Base-by-base conservation (phyloP, 169 alveolate genomes). In the Plasmodium cynomolgi region DNA sequence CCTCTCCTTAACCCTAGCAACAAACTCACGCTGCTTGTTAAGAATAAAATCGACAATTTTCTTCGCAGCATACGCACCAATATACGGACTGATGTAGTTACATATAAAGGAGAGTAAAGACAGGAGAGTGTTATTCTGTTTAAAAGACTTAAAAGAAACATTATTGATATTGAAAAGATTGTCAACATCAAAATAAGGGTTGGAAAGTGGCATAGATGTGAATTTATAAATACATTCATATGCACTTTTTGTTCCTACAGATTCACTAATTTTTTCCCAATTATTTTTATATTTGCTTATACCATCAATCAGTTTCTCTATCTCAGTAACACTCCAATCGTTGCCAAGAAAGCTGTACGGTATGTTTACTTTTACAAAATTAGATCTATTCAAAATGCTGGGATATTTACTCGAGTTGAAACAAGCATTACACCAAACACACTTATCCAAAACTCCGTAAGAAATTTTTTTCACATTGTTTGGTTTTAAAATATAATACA, bases 51-150 rank as follows among this genome's bases (percentile, higher is more conserved):
- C 94, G 0, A 90, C 94, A 11, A 90, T 90, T 62, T 90, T 90
- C 74, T 90, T 90, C 0, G 94, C 94, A 7, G 94, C 94, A 44
- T 90, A 90, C 5, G 94, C 94, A 1, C 94, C 94, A 6, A 90
- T 81, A 72, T 80, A 90, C 6, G 94, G 94, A 7, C 94, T 90
- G 37, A 90, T 81, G 74, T 90, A 17, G 50, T 81, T 90, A n/a
- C 94, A 90, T 41, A 90, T 90, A 72, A 79, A 90, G 41, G 94
- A 81, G 44, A 90, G 85, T 3, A 90, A 50, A 2, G 94, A 90
- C 3, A 90, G 77, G 11, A 90, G 94, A 2, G 91, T 50, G 50
- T 90, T 90, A 11, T 90, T 90, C 37, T 86, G 93, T 75, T 86
- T 79, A 86, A 47, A 86, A 0, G 93, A 75, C n/a, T 56, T 75